Evolutionary conservation across 1,284 basidiomycete genomes (phyloP).

Genomic region (Austroboletus novae-zelandiae): DNA sequence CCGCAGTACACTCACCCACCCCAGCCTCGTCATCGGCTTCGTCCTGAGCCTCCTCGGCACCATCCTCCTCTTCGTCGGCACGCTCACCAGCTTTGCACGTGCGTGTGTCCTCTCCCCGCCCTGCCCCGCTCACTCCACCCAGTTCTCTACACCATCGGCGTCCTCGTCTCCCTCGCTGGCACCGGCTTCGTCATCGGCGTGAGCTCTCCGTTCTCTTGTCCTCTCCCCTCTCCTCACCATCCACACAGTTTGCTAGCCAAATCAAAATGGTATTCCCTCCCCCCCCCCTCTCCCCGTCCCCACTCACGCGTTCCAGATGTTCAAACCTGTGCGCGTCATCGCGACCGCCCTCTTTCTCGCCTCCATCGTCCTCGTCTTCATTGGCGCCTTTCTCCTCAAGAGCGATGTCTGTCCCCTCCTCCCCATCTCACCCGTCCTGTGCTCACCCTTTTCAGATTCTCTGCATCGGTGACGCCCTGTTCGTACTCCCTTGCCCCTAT

Average conservation of each 20-base stretch:
- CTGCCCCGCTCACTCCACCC: constrained; percentile 4
- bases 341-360: constrained; percentile 80
- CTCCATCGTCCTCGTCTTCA: constrained; percentile 76
- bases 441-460: constrained; percentile 36
- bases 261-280: constrained; percentile 61
- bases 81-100: constrained; percentile 77
- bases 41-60: constrained; percentile 79
- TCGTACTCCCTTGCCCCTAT: background rate
- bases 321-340: constrained; percentile 86
- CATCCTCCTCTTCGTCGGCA: constrained; percentile 74
- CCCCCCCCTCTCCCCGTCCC: background rate
- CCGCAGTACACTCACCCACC: background rate
- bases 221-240: background rate
- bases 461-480: constrained; percentile 43
- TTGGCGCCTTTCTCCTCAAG: constrained; percentile 72
- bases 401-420: constrained; percentile 55
- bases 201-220: constrained; percentile 22
- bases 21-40: constrained; percentile 70
- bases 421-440: constrained; percentile 4
- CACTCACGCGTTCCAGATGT: constrained; percentile 61
- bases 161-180: constrained; percentile 79
- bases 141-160: constrained; percentile 85
- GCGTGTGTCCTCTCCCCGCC: constrained; percentile 29
- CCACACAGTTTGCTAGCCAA: constrained; percentile 69
- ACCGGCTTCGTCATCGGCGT: constrained; percentile 90